phyloP scores from a whole-genome alignment of 2,329 filamentous ascomycete genomes.

The Fusarium sterilihyphosum region DNA sequence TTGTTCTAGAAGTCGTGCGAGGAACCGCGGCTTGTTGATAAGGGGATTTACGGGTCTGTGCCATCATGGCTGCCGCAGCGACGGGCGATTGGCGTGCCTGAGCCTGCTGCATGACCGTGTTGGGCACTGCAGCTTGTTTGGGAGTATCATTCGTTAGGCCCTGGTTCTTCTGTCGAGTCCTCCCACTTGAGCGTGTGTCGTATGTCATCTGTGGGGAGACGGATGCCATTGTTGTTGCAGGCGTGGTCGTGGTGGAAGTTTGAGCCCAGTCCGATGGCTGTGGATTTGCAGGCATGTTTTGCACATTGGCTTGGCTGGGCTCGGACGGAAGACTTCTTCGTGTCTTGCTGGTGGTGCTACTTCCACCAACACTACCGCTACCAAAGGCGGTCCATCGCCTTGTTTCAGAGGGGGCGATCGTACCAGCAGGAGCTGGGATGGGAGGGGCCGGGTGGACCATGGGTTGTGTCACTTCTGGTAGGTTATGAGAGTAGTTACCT shows the following conservation, averaged over 20 bases:
- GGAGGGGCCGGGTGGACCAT: constrained; percentile 11
- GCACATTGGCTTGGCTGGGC: constrained; percentile 2
- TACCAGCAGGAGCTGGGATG: constrained; percentile 17
- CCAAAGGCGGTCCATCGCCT: constrained; percentile 19
- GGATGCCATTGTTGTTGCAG: constrained; percentile 9
- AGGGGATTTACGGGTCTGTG: constrained; percentile 46
- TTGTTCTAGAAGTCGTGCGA: constrained; percentile 48
- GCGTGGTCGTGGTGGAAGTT: constrained; percentile 1
- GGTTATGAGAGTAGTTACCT: constrained; percentile 14
- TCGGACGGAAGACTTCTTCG: constrained; percentile 34
- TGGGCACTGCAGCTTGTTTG: constrained; percentile 20
- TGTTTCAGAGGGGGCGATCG: constrained; percentile 23
- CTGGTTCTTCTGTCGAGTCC: constrained; percentile 9
- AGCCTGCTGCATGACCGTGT: constrained; percentile 35
- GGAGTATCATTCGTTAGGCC: constrained; percentile 8
- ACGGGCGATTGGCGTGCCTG: constrained; percentile 42
- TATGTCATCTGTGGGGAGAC: constrained; percentile 30
- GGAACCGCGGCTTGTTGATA: constrained; percentile 42
- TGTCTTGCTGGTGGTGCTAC: not conserved
- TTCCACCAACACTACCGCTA: not conserved
- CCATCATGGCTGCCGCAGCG: constrained; percentile 43
- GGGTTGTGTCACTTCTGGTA: constrained; percentile 23
- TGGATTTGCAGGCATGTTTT: constrained; percentile 8
- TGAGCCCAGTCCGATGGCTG: constrained; percentile 29
- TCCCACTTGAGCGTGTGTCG: not conserved